Percentiles rank a stretch among this genome's conserved stretches.
These are phyloP conservation scores for Aspergillus nanangensis DNA, from an alignment of 495 filamentous ascomycete species.

Conservation along the genomic window DNA sequence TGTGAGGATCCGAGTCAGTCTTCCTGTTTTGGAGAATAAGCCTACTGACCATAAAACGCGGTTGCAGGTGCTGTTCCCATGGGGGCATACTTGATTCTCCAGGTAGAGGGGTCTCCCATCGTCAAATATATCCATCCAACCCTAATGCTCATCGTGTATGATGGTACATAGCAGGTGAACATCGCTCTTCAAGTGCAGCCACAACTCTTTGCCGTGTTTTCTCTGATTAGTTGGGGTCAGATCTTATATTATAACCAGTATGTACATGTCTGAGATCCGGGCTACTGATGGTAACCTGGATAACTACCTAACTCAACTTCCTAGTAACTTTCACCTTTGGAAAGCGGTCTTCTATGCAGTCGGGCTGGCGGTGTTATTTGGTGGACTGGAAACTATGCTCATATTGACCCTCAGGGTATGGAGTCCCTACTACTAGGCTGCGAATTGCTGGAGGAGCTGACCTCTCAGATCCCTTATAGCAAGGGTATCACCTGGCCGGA, in stretches of 20 bases:
- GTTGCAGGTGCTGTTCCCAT: constrained; percentile 49
- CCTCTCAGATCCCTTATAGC: constrained; percentile 46
- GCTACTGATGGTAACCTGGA: neutral
- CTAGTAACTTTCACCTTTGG: constrained; percentile 46
- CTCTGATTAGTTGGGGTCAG: constrained; percentile 64
- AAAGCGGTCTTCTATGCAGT: constrained; percentile 44
- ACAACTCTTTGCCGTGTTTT: constrained; percentile 61
- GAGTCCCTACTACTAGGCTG: neutral
- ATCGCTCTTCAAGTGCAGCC: constrained; percentile 71
- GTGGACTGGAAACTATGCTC: constrained; percentile 54
- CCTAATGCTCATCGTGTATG: neutral
- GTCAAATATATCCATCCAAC: neutral
- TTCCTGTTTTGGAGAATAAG: too few relatives aligned
- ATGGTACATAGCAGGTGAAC: constrained; percentile 59
- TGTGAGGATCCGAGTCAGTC: too few relatives aligned
- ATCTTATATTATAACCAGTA: constrained; percentile 59
- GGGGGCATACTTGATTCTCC: constrained; percentile 49
- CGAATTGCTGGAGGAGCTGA: neutral
- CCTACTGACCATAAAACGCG: too few relatives aligned
- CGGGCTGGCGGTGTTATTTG: constrained; percentile 43
- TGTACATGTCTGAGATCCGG: constrained; percentile 7
- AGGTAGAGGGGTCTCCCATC: constrained; percentile 28
- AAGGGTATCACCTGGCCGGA: constrained; percentile 53
- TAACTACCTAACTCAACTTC: neutral
- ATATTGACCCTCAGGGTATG: constrained; percentile 59